Evolutionary conservation across 306 rosid species (phyloP), one percentile per base, ranked within the genome.

Genomic region (Canavalia ensiformis): DNA sequence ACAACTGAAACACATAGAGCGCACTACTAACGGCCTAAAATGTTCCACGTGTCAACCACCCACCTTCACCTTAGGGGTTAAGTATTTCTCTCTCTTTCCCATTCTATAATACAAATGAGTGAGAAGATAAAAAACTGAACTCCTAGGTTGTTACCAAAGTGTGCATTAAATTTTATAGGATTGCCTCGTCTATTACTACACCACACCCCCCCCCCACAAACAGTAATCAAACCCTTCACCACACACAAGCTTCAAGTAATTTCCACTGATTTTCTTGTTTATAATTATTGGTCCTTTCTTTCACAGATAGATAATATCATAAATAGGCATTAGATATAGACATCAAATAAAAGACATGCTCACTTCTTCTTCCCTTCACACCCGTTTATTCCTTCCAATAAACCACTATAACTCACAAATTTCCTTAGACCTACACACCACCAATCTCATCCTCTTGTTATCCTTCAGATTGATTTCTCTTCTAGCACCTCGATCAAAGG

Each of bases 1-100:
- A 79, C 82, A 81, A 18, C 46, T 70, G 81, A 64, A 64, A 78
- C 81, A 62, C 33, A 77, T 3, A 79, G 35, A 77, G 41, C 41
- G 85, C 92, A 94, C 97, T 89, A 70, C 86, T 83, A 59, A 84
- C 84, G 95, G 97, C 5, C 49, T 2, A 6, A 2, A 84, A 11
- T 28, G 11, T 2, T 58, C 91, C 97, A 91, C 90, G 88, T 87
- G 97, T 84, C 86, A 57, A 18, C 81, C 79, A 86, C 91, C 87
- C 94, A 88, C 89, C 75, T 63, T 83, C 89, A 79, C 86, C 92
- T 94, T 90, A 84, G 68, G 62, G 84, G 89, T 87, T 89, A 94
- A 94, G 98, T 79, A 62, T 84, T 67, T 87, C 82, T 52, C 28
- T 46, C 72, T 76, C 80, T 78, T 49, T 81, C 68, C 80, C 60